Base-by-base conservation (phyloP, 768 basidiomycete species). In the Leccinum pellstonianum region DNA sequence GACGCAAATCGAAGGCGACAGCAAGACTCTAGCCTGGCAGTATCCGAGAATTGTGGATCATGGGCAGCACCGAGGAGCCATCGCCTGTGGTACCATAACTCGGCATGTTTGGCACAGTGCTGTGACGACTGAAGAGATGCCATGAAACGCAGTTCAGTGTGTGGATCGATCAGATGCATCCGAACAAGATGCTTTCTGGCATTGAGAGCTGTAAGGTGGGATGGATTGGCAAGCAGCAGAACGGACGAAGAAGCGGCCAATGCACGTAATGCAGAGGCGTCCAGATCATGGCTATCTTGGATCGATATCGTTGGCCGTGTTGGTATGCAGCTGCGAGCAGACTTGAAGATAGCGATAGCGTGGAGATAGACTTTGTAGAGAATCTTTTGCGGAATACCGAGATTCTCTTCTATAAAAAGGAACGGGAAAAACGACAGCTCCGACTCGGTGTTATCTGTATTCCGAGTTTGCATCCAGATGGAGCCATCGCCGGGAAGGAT, bases 21-120 rank as follows among this genome's bases (percentile, higher is more conserved):
- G 56, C 19, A 5, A 21, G 48, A 46, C 21, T 57, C 56, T 3
- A 11, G 2, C 5, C 5, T 19, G 3, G 21, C 4, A 11, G 38
- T 23, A 14, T 46, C 23, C 1, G 47, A 31, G 31, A 27, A 5
- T 21, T 43, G 72, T 54, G 51, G 62, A 38, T 62, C 79, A 73
- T 33, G 78, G 49, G 48, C 67, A 69, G 17, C 63, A 65, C 59
- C 29, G 14, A 88, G 76, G 46, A 87, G 76, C 88, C 88, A 90
- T 64, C 83, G 80, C 33, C 89, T 81, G 67, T 91, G 85, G 62
- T 84, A 77, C 89, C 89, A 91, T 27, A 89, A 65, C 27, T 85
- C 79, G 1, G 85, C 84, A 64, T 88, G 81, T 72, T 89, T 91
- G 23, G 83, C 80, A 64, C 79, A 82, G 25, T 85, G 80, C 5